Evolutionary conservation across 1,139 yeast genomes (phyloP), one percentile per base, ranked within the genome.

Genomic region (Pichia sp.): DNA sequence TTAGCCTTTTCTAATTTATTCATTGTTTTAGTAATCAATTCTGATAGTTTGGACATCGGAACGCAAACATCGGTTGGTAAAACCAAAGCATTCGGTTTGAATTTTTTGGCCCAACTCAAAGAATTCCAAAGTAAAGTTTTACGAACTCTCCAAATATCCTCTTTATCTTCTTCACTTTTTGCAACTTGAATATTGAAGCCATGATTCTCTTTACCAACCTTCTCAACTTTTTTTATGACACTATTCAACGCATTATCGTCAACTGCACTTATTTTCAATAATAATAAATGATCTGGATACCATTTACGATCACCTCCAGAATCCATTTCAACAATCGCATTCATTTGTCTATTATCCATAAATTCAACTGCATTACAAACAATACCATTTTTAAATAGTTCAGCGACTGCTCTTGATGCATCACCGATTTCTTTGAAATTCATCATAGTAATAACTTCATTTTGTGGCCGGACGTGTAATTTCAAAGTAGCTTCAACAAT

Each of bases 241-340:
- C 61, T 63, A 24, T 54, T 51, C 34, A 63, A 43, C 2, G 61
- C 50, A 13, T 30, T 45, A 18, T 64, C 55, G 23, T 69, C 62
- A 25, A 55, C 48, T 1, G 92, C 94, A 38, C 95, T 89, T 46
- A 87, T 67, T 64, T 86, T 86, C 65, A 86, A 75, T 55, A 86
- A 76, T 40, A 88, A 65, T 0, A 95, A 80, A n/a, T 95, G 92
- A 52, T 74, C 71, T 57, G 86, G 95, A 12, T 73, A 68, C 94
- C 95, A 87, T 39, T 70, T 69, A 50, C 80, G 72, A 40, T 53
- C 55, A 22, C 60, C 60, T 13, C 63, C 63, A 11, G 74, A 61
- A 4, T 86, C 82, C 50, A 80, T 74, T 34, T 67, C 68, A 59
- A 78, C 79, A 51, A 82, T 74, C 44, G 82, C 77, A 53, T 69